These are phyloP conservation scores for Fistulifera pelliculosa DNA, from an alignment of 108 stramenopile genomes.

Conservation along the genomic window DNA sequence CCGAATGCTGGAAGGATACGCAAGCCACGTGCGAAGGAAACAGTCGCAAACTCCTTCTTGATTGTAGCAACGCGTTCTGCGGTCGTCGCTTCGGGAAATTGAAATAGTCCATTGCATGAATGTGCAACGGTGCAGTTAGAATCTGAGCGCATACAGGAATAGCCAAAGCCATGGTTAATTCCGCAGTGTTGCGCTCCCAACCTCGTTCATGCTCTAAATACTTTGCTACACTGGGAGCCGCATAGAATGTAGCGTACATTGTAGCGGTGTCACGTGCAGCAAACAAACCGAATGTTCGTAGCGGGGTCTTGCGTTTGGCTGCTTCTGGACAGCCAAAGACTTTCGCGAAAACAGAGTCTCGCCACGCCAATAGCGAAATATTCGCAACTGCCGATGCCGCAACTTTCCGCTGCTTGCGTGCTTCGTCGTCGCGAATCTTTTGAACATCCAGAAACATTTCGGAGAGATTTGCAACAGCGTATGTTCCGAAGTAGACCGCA, in stretches of 20 bases:
- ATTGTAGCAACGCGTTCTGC: slow-evolving; percentile 23
- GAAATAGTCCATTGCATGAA: slow-evolving; percentile 35
- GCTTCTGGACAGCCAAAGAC: slow-evolving; percentile 1
- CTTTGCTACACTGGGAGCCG: slow-evolving; percentile 21
- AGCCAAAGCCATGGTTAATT: slow-evolving; percentile 21
- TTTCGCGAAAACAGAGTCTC: slow-evolving; percentile 29
- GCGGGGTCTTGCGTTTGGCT: slow-evolving; percentile 15
- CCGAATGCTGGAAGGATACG: slow-evolving; percentile 39
- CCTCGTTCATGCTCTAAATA: slow-evolving; percentile 15
- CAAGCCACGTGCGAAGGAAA: slow-evolving; percentile 29
- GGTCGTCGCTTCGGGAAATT: slow-evolving; percentile 14
- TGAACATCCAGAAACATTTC: slow-evolving; percentile 23
- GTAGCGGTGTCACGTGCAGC: slow-evolving; percentile 28
- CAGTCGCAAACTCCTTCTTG: slow-evolving; percentile 17
- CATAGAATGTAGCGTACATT: slow-evolving; percentile 33
- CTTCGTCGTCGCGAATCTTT: slow-evolving; percentile 10
- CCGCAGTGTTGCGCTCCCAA: slow-evolving; percentile 15
- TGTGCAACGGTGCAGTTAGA: slow-evolving; percentile 29
- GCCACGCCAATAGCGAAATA: slow-evolving; percentile 30
- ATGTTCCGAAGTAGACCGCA: slow-evolving; percentile 33
- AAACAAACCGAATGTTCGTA: slow-evolving; percentile 22
- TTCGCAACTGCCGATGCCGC: slow-evolving; percentile 20
- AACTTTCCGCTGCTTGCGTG: slow-evolving; percentile 26
- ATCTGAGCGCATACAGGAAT: slow-evolving; percentile 26
- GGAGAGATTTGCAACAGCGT: slow-evolving; percentile 29